Percentiles rank a stretch among this genome's conserved stretches.
phyloP scores from a whole-genome alignment of 306 rosid species.

The Acacia crassicarpa region DNA sequence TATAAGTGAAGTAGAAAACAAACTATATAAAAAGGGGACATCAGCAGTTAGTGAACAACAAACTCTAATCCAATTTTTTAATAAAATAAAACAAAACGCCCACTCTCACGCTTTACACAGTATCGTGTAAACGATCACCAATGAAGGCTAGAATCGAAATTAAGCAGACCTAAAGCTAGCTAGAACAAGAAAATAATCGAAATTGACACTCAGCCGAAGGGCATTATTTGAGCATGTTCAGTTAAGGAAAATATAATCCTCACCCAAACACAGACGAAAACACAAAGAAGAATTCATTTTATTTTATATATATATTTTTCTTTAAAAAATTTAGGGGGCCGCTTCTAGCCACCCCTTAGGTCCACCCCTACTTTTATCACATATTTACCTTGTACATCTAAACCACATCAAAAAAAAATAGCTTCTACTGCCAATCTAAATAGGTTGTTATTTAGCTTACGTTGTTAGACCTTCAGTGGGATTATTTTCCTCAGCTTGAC shows the following conservation, averaged over 20 bases:
- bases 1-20: not conserved
- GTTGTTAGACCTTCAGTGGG: no score
- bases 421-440: no score
- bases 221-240: not conserved
- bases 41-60: not conserved
- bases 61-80: not conserved
- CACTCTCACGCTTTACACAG: not conserved
- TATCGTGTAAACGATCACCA: constrained; percentile 33
- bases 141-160: constrained; percentile 1
- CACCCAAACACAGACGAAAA: not conserved
- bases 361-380: no score
- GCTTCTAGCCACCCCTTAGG: no score
- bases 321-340: no score
- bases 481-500: no score
- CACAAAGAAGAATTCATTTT: not conserved
- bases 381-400: no score
- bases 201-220: no score
- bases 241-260: not conserved
- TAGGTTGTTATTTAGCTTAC: no score
- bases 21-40: not conserved
- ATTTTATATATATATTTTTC: no score
- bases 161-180: not conserved
- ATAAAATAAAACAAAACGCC: not conserved
- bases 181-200: not conserved
- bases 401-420: no score